Conservation (phyloP, 176 grass and related monocot genomes). For the Musa acuminata region DNA sequence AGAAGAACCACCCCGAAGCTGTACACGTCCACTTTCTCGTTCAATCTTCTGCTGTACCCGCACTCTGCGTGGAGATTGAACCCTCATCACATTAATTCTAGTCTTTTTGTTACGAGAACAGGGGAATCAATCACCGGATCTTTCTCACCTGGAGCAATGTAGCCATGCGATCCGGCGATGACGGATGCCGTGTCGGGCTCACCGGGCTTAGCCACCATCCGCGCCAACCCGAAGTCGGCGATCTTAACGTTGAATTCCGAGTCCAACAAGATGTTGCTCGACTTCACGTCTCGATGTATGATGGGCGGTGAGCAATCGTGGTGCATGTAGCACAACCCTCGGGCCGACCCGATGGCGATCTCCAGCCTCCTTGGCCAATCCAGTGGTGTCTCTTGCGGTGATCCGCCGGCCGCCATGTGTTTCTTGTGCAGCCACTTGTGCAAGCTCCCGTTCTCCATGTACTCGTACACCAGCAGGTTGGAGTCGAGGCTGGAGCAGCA, state of each 20-base stretch:
- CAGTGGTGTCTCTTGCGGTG: slow-evolving; percentile 7
- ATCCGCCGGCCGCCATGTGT: slow-evolving; percentile 9
- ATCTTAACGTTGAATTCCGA: slow-evolving; percentile 51
- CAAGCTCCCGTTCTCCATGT: slow-evolving; percentile 78
- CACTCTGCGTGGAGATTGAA: slow-evolving; percentile 36
- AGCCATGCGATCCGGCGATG: slow-evolving; percentile 59
- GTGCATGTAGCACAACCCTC: slow-evolving; percentile 83
- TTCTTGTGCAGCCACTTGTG: slow-evolving; percentile 57
- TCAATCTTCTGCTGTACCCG: slow-evolving; percentile 38
- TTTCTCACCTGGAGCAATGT: slow-evolving; percentile 67
- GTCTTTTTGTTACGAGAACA: too few relatives aligned
- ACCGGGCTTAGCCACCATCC: slow-evolving; percentile 45
- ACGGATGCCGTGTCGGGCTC: slow-evolving; percentile 48
- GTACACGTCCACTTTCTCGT: slow-evolving; percentile 81
- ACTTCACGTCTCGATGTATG: slow-evolving; percentile 81
- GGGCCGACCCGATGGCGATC: slow-evolving; percentile 47
- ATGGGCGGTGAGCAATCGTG: slow-evolving; percentile 43
- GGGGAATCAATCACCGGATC: too few relatives aligned
- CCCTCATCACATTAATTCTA: too few relatives aligned
- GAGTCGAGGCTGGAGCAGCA: slow-evolving; percentile 46
- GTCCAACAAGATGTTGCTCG: slow-evolving; percentile 79
- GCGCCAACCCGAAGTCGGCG: slow-evolving; percentile 69
- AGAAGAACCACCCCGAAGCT: slow-evolving; percentile 81
- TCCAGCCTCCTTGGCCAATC: slow-evolving; percentile 56
- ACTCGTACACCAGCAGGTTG: slow-evolving; percentile 73